Base-by-base conservation (phyloP, 2,329 filamentous ascomycete species). In the Nigrospora sphaerica region DNA sequence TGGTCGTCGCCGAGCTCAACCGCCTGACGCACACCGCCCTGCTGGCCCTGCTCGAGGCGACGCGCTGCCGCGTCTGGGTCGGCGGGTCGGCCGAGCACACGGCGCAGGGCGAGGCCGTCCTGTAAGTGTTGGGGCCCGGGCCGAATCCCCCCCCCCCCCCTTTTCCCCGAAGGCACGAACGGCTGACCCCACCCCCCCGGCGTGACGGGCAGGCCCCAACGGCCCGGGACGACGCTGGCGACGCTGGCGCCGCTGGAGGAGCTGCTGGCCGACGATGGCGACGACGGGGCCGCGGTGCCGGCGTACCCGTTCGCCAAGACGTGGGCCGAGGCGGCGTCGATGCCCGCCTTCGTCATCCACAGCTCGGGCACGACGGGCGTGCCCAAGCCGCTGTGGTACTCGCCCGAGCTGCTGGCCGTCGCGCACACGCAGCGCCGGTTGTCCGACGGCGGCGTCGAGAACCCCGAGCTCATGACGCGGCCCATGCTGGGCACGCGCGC, bases 301-400 rank as follows among this genome's bases (percentile, higher is more conserved):
- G 12, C 32, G 4, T 47, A 47, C 34, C 39, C 45, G 4, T 47
- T 37, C 31, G 16, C 12, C 45, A 47, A 47, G 34, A 33, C 40
- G 12, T 47, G 45, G 45, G 45, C 42, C 5, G 45, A 39, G 18
- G 40, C 45, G 11, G 37, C 32, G 35, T n/a, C 18, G 2, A 23
- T 37, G 13, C 39, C 40, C 3, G 14, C 19, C 5, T 47, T 47
- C 10, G 45, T 47, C n/a, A 47, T 47, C 11, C 45, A 47, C 40
- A 43, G 39, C 12, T 47, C 45, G 9, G 45, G 45, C 16, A 43
- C 40, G 31, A 47, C 45, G 19, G 39, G 45, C 17, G 36, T 19
- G 32, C 39, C 43, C 17, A 38, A 39, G 39, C 32, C 33, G 18
- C 32, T 42, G 5, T 17, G 38, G 9, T 13, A 37, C n/a, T 35